Evolutionary conservation across 1,139 yeast genomes (phyloP).

Genomic region (Dujonia santamariae): DNA sequence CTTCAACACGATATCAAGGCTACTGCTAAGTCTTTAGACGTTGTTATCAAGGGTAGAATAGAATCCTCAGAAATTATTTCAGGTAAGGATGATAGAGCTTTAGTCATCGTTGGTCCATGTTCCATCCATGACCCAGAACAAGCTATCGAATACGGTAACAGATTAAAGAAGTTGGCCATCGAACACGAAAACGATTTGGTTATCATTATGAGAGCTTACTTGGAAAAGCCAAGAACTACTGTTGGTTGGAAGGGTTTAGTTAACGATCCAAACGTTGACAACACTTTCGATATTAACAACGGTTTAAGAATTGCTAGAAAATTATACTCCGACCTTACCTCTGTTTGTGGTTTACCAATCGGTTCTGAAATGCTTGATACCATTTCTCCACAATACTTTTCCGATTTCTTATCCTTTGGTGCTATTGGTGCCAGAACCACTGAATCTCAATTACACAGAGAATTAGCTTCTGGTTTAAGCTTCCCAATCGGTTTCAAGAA

Average conservation of each 20-base stretch:
- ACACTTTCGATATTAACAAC: slow-evolving; percentile 89
- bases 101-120: slow-evolving; percentile 92
- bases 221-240: slow-evolving; percentile 97
- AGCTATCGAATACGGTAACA: slow-evolving; percentile 81
- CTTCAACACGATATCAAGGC: slow-evolving; percentile 88
- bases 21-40: slow-evolving; percentile 53
- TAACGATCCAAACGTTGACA: slow-evolving; percentile 95
- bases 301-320: slow-evolving; percentile 88
- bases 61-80: slow-evolving; percentile 66
- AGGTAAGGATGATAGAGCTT: slow-evolving; percentile 76
- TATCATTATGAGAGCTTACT: slow-evolving; percentile 94
- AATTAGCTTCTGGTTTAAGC: slow-evolving; percentile 88
- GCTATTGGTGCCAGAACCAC: slow-evolving; percentile 99
- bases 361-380: slow-evolving; percentile 98
- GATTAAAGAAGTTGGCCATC: slow-evolving; percentile 57
- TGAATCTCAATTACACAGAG: slow-evolving; percentile 95
- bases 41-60: slow-evolving; percentile 73
- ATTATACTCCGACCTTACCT: slow-evolving; percentile 80
- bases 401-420: slow-evolving; percentile 88
- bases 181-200: slow-evolving; percentile 71
- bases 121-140: slow-evolving; percentile 94
- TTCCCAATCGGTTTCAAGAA: slow-evolving; percentile 98
- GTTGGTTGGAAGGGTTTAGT: slow-evolving; percentile 99
- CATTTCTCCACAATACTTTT: slow-evolving; percentile 88
- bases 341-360: slow-evolving; percentile 65